Base-by-base conservation (phyloP, 1,139 yeast genomes). In the Wickerhamiella infanticola region DNA sequence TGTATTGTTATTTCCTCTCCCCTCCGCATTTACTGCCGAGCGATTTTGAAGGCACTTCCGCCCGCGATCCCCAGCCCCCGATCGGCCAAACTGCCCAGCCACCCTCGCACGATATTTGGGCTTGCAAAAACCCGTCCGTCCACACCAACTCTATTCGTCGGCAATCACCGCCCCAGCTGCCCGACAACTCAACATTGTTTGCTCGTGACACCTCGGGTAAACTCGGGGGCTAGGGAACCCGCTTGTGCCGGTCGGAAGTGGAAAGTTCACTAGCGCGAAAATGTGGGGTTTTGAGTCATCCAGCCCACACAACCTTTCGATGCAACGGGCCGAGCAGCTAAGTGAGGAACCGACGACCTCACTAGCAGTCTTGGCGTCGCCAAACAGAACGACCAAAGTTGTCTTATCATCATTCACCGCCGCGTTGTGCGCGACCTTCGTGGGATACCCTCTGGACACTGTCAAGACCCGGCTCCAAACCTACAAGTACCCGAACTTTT, bases 381-480 rank as follows among this genome's bases (percentile, higher is more conserved):
- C 43, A 9, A 24, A 26, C 18, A 38, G 43, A 4, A 13, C 43
- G 9, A 24, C 43, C 5, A 24, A 37, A 33, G 45, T 46, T 4
- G 7, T 40, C 3, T 23, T 40, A 11, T 43, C 41, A 9, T 43
- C 46, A 1, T 29, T 29, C 33, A 47, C 75, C 0, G 72, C 94
- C 1, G 79, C 93, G 0, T 62, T 81, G 44, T 63, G 74, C 11
- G 73, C 90, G 11, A 81, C 88, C 0, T 69, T 77, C n/a, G 33
- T 29, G 9, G 94, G 93, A 7, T 84, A 79, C 57, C 95, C 95
- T 0, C 62, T 85, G 43, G 95, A 85, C 59, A 80, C 94, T 8
- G 70, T 85, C 48, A 85, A 85, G 60, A 83, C 94, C 0, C 65
- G 95, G 51, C 78, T 82, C 75, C 95, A 85, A 60, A 81, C 94